These are phyloP conservation scores for Papiliotrema terrestris DNA, from an alignment of 1,284 basidiomycete species.

Conservation along the genomic window DNA sequence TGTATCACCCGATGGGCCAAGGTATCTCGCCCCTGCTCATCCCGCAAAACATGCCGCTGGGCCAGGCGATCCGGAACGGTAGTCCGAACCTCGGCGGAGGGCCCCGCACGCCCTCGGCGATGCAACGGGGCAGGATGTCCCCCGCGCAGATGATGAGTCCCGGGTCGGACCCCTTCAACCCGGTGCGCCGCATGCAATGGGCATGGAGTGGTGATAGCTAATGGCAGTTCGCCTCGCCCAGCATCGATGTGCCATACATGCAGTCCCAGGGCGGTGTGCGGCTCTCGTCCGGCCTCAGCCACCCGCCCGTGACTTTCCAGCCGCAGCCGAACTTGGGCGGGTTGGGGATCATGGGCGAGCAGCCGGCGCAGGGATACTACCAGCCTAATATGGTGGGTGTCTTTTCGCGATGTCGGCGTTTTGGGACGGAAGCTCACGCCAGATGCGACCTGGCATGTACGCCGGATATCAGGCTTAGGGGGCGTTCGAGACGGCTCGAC, in stretches of 20 bases:
- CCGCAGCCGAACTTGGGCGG: slow-evolving; percentile 44
- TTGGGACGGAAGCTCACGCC: neutral
- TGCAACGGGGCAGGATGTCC: slow-evolving; percentile 31
- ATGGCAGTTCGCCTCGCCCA: slow-evolving; percentile 37
- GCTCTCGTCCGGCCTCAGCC: slow-evolving; percentile 22
- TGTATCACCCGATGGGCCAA: neutral
- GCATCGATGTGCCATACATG: slow-evolving; percentile 39
- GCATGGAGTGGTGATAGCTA: slow-evolving; percentile 4
- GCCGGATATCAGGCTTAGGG: neutral
- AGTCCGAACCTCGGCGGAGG: slow-evolving; percentile 20
- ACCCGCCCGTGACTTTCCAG: slow-evolving; percentile 38
- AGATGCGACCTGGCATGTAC: slow-evolving; percentile 1
- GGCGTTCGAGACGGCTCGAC: neutral
- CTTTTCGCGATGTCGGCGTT: neutral
- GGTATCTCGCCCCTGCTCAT: slow-evolving; percentile 37
- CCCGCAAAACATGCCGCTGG: slow-evolving; percentile 41
- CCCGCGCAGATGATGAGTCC: slow-evolving; percentile 47
- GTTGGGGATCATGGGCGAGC: slow-evolving; percentile 37
- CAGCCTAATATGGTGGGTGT: slow-evolving; percentile 11
- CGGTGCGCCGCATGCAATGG: slow-evolving; percentile 24
- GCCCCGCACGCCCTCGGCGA: slow-evolving; percentile 37
- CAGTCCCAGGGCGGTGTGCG: slow-evolving; percentile 24
- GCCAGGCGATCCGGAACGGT: slow-evolving; percentile 29
- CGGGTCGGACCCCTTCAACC: slow-evolving; percentile 50
- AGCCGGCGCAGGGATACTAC: slow-evolving; percentile 14